Conservation (phyloP, 2,329 filamentous ascomycete species). For the Fusarium nelsonii region DNA sequence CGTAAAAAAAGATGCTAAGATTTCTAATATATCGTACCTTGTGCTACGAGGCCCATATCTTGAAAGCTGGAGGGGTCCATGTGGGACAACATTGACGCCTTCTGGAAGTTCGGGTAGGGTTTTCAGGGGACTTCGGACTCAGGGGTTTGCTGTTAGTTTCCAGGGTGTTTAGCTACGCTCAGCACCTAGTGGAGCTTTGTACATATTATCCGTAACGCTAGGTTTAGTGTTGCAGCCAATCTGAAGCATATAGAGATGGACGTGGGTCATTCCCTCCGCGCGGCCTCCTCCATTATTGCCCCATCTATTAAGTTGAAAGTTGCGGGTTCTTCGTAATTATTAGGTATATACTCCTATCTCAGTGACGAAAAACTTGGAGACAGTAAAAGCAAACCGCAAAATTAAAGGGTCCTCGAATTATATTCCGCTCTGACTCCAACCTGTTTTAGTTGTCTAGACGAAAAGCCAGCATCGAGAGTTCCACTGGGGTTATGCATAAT, state of each 20-base stretch:
- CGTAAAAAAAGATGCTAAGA: neutral
- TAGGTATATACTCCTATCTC: neutral
- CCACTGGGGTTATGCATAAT: neutral
- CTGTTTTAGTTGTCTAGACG: neutral
- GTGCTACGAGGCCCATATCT: neutral
- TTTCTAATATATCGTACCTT: neutral
- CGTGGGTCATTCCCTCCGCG: constrained; percentile 30
- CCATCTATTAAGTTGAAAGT: constrained; percentile 5
- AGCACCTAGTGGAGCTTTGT: constrained; percentile 15
- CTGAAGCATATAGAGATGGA: neutral
- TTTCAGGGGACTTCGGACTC: constrained; percentile 34
- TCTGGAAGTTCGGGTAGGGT: constrained; percentile 31
- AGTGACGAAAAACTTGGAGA: neutral
- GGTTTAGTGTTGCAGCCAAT: constrained; percentile 23
- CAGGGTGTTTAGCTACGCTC: neutral
- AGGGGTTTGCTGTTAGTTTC: constrained; percentile 18
- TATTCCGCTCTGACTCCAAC: neutral
- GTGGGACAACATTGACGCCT: constrained; percentile 14
- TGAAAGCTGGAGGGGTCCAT: neutral
- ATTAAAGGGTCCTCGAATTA: neutral
- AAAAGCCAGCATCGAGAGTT: neutral
- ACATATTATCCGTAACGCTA: constrained; percentile 16
- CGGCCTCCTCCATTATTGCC: constrained; percentile 15
- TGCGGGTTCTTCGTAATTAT: constrained; percentile 4
- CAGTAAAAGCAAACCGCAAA: neutral